These are phyloP conservation scores for Knufia petricola DNA, from an alignment of 2,329 filamentous ascomycete genomes.

Conservation along the genomic window DNA sequence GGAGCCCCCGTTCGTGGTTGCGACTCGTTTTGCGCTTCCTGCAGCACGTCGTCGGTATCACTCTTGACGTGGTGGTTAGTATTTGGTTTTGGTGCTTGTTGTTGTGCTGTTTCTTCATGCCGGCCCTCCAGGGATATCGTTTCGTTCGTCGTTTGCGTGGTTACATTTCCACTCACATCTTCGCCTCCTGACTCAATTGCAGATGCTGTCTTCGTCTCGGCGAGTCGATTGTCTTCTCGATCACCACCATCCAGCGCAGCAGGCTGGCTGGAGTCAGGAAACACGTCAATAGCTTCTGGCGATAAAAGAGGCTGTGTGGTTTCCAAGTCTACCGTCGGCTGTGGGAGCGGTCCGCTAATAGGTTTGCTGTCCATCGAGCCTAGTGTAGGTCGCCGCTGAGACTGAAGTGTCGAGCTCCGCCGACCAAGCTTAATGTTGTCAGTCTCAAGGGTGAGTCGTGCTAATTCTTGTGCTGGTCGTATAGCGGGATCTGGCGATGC, in stretches of 20 bases:
- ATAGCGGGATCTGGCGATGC: constrained; percentile 53
- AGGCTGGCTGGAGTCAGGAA: no score
- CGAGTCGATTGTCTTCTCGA: constrained; percentile 22
- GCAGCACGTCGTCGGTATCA: not conserved
- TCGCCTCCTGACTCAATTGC: not conserved
- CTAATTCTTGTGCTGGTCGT: constrained; percentile 65
- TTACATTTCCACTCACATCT: not conserved
- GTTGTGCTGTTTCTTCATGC: not conserved
- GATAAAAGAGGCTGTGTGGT: constrained; percentile 13
- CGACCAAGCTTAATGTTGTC: constrained; percentile 44
- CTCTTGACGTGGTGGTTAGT: not conserved
- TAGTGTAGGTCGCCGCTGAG: constrained; percentile 21
- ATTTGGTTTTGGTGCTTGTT: not conserved
- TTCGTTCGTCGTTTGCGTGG: constrained; percentile 10
- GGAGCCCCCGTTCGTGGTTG: not conserved
- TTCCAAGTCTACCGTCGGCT: constrained; percentile 7
- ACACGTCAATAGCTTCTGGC: no score
- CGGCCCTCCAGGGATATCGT: constrained; percentile 31
- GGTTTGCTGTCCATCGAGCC: constrained; percentile 17
- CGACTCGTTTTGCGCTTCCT: not conserved
- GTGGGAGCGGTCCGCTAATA: constrained; percentile 14
- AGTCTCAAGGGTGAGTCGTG: constrained; percentile 65
- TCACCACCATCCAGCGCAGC: no score
- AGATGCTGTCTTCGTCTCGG: constrained; percentile 34
- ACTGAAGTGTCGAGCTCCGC: constrained; percentile 33